Conservation (phyloP, 768 basidiomycete species). For the Lactarius tabidus region DNA sequence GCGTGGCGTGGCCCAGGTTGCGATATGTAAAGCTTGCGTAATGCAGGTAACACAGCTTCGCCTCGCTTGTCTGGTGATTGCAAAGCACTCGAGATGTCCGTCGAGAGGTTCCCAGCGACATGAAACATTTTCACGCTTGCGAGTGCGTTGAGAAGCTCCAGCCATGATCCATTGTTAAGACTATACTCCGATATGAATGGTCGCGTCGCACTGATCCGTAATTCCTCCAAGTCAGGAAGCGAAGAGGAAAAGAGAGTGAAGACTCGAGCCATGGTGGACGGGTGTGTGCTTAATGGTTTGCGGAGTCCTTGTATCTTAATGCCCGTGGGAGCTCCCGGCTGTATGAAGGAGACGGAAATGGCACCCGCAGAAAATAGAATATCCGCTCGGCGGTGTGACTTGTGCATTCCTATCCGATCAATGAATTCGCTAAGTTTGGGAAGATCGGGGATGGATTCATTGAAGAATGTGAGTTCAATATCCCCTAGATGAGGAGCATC, state of each 20-base stretch:
- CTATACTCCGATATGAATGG: rapidly evolving
- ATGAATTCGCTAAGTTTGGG: neutral
- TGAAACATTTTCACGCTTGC: neutral
- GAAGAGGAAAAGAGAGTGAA: neutral
- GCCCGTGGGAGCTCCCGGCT: neutral
- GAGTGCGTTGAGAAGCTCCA: neutral
- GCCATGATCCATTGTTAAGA: neutral
- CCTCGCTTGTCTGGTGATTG: too few relatives aligned
- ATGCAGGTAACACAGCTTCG: neutral
- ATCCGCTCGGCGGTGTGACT: neutral
- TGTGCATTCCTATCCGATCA: neutral
- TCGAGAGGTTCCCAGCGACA: neutral
- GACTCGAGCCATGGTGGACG: neutral
- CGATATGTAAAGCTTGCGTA: neutral
- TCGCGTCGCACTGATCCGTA: neutral
- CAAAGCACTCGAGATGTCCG: neutral
- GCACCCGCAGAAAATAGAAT: neutral
- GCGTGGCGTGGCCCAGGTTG: neutral
- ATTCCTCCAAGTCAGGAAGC: neutral
- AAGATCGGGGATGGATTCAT: neutral
- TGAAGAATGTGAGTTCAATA: neutral
- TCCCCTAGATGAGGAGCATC: neutral
- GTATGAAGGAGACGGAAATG: neutral
- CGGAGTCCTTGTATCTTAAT: neutral
- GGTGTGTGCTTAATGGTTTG: neutral